Evolutionary conservation across 1,139 yeast species (phyloP), one percentile per base, ranked within the genome.

Genomic region (Yamadazyma atmosphaerica): DNA sequence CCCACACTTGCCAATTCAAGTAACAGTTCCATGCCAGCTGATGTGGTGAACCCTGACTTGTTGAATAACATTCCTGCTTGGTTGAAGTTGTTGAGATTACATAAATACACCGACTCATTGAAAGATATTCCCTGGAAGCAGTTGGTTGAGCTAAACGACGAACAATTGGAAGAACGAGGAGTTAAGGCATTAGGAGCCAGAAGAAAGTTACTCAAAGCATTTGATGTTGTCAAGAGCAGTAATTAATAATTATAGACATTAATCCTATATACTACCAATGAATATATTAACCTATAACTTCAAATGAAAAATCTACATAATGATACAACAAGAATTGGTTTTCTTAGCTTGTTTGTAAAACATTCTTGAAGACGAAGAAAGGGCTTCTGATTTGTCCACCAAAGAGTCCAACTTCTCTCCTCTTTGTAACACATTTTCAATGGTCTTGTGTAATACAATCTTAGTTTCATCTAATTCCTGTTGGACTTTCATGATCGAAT

Each of bases 381-480:
- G 75, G 2, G 96, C 95, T 60, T 90, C 98, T 21, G 95, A 84
- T 69, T 92, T 92, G 60, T 90, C 97, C 31, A 92, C 98, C 56
- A 92, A 74, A 36, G 94, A 78, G 59, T 92, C 98, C 56, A 92
- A 77, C 59, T 89, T 89, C 65, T 92, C 99, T 34, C 98, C 98
- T 61, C 99, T 82, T 60, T 88, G 95, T 55, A 92, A 75, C 14
- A 94, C 97, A 46, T 86, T 78, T 63, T 94, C 98, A 52, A 92
- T 92, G 34, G 98, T 89, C 70, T 92, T 89, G 67, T 92, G 98
- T 56, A 92, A 73, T 30, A 90, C 96, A 53, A 90, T 88, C 74
- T 92, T 94, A 32, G 98, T 92, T 60, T 94, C 98, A 64, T 94
- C 98, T 54, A 92, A 77, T 64, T 92, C 98, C 59, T 89, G 95